Percentiles rank a stretch among this genome's conserved stretches.
phyloP scores from a whole-genome alignment of 805 yeast species.

The Lipomyces sp. region DNA sequence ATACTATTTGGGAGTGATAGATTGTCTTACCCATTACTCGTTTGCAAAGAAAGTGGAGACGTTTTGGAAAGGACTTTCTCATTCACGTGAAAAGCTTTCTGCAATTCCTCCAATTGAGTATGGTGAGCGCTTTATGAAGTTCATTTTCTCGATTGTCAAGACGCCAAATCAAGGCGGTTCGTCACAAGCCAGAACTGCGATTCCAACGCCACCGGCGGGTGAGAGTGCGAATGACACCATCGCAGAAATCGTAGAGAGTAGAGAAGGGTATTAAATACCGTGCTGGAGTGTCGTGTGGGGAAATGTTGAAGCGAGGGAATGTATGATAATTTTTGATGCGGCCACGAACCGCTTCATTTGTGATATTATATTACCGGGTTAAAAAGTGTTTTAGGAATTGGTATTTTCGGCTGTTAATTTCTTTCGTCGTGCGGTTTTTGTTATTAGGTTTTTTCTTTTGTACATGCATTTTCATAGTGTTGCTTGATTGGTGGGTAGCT shows the following conservation, averaged over 20 bases:
- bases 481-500: not conserved
- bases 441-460: not conserved
- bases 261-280: not conserved
- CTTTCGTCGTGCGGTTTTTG: not conserved
- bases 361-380: conserved; percentile 1
- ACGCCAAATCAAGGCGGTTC: conserved; percentile 16
- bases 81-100: conserved; percentile 71
- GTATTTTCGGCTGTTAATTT: conserved; percentile 1
- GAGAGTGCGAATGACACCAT: not conserved
- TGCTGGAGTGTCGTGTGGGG: not conserved
- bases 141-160: conserved; percentile 52
- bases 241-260: not conserved
- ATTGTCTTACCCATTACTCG: conserved; percentile 80
- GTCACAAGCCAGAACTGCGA: not conserved
- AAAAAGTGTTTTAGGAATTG: conserved; percentile 1
- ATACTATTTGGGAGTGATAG: conserved; percentile 92
- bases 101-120: conserved; percentile 91
- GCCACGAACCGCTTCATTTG: not conserved
- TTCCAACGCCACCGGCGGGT: not conserved
- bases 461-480: not conserved
- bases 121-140: conserved; percentile 80
- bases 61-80: conserved; percentile 74
- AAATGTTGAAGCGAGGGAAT: not conserved
- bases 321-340: not conserved
- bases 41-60: conserved; percentile 81